Percentiles rank a stretch among this genome's conserved stretches.
Conservation (phyloP, 805 yeast species). For the Ascoidea rubescens region DNA sequence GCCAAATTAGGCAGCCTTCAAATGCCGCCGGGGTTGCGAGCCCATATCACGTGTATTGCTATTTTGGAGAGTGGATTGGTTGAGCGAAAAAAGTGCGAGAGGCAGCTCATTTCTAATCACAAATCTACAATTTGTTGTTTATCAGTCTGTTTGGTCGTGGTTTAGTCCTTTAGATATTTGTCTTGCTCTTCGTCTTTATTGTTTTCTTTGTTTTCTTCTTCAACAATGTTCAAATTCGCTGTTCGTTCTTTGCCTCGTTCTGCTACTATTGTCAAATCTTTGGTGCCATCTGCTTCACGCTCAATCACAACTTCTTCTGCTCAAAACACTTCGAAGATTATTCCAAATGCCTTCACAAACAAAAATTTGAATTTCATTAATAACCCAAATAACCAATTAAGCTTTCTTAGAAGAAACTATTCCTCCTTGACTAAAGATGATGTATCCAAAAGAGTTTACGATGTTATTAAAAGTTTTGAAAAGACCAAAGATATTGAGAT, state of each 20-base stretch:
- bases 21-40: neutral
- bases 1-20: neutral
- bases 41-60: neutral
- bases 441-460: slow-evolving; percentile 68
- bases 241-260: slow-evolving; percentile 23
- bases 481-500: slow-evolving; percentile 35
- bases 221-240: slow-evolving; percentile 40
- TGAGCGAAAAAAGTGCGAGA: neutral
- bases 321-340: slow-evolving; percentile 9
- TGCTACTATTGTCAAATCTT: slow-evolving; percentile 18
- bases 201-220: too few species aligned
- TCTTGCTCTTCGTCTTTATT: too few species aligned
- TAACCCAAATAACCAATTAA: neutral
- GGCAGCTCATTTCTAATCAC: neutral
- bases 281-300: slow-evolving; percentile 20
- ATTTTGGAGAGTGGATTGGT: neutral
- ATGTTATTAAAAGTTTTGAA: slow-evolving; percentile 56
- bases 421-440: slow-evolving; percentile 58
- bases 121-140: neutral
- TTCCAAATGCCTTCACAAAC: slow-evolving; percentile 6
- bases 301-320: slow-evolving; percentile 16
- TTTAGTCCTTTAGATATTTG: neutral
- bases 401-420: slow-evolving; percentile 27
- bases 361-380: too few species aligned
- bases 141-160: too few species aligned